These are phyloP conservation scores for Nidularia sp. DNA, from an alignment of 768 basidiomycete genomes.

Conservation along the genomic window DNA sequence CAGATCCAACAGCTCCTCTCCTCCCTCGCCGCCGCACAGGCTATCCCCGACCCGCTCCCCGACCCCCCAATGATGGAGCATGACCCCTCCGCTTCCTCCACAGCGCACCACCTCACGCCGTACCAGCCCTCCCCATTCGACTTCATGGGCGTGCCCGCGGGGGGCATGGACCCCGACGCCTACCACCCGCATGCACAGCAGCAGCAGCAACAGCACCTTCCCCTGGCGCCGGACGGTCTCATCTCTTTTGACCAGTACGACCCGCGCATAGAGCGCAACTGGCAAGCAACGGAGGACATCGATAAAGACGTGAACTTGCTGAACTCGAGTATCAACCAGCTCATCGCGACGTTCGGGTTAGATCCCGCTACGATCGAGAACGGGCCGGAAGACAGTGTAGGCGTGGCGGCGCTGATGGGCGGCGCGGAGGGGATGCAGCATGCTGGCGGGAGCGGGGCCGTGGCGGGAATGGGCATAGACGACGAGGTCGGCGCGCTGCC, in stretches of 20 bases:
- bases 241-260: constrained; percentile 24
- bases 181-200: too few species aligned
- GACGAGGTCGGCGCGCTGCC: not conserved
- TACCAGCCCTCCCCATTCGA: constrained; percentile 28
- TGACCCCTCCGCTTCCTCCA: constrained; percentile 5
- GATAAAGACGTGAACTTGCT: constrained; percentile 70
- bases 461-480: constrained; percentile 1
- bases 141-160: constrained; percentile 11
- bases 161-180: too few species aligned
- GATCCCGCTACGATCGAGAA: constrained; percentile 38
- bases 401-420: not conserved
- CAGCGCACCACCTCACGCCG: constrained; percentile 17
- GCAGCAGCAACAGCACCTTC: constrained; percentile 4
- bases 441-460: not conserved
- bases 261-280: constrained; percentile 42
- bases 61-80: not conserved
- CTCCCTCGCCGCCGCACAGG: constrained; percentile 27
- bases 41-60: constrained; percentile 11
- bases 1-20: constrained; percentile 59
- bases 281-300: constrained; percentile 60
- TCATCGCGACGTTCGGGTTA: constrained; percentile 69
- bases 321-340: constrained; percentile 60
- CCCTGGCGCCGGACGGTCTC: constrained; percentile 16
- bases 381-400: not conserved
- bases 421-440: not conserved